Conservation (phyloP, 345 rosid genomes). For the Salix suchowensis region DNA sequence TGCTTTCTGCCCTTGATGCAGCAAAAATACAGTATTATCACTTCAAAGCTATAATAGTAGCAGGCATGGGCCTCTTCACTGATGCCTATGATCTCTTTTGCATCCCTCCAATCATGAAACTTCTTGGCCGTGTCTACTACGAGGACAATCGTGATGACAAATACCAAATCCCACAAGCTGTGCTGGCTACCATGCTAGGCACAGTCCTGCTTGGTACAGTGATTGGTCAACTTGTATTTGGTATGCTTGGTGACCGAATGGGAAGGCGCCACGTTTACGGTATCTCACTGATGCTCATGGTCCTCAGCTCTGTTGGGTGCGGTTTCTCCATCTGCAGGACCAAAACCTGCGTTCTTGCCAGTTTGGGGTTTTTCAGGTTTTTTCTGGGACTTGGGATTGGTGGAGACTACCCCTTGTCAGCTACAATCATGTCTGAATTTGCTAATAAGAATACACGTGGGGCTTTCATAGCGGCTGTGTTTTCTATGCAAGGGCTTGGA, state of each 20-base stretch:
- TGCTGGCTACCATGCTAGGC: slow-evolving; percentile 33
- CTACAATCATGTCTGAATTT: slow-evolving; percentile 78
- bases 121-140: slow-evolving; percentile 49
- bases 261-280: slow-evolving; percentile 69
- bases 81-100: slow-evolving; percentile 67
- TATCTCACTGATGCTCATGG: slow-evolving; percentile 47
- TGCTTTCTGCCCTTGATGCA: slow-evolving; percentile 43
- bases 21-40: slow-evolving; percentile 54
- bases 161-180: slow-evolving; percentile 17
- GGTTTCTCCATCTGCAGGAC: slow-evolving; percentile 63
- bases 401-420: slow-evolving; percentile 75
- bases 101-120: slow-evolving; percentile 39
- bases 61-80: slow-evolving; percentile 65
- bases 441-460: slow-evolving; percentile 75
- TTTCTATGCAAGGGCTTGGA: slow-evolving; percentile 76
- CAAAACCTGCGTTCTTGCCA: slow-evolving; percentile 43
- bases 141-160: neutral
- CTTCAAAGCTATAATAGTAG: slow-evolving; percentile 55
- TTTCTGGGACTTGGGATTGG: slow-evolving; percentile 68
- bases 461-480: slow-evolving; percentile 61
- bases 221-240: slow-evolving; percentile 57
- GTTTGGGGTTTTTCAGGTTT: slow-evolving; percentile 61
- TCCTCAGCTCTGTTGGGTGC: slow-evolving; percentile 51
- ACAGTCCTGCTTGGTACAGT: slow-evolving; percentile 56
- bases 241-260: slow-evolving; percentile 51